Percentiles rank a stretch among this genome's conserved stretches.
phyloP scores from a whole-genome alignment of 2,329 filamentous ascomycete genomes.

The Cladorrhinum sp. region DNA sequence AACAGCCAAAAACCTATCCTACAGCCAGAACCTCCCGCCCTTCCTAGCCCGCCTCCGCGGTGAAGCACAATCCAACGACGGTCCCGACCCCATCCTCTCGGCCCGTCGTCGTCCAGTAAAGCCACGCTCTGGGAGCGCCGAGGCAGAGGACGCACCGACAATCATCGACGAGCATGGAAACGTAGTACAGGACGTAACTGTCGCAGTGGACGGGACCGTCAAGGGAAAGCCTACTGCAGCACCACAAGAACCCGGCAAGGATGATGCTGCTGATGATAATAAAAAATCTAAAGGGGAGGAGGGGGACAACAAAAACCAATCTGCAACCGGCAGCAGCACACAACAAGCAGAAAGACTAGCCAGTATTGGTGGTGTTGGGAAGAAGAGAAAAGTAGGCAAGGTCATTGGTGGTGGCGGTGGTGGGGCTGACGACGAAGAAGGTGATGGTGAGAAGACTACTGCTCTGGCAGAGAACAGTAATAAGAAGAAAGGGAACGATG shows the following conservation, averaged over 20 bases:
- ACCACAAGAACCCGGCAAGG: conserved; percentile 17
- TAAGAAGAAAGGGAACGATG: conserved; percentile 13
- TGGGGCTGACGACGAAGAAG: conserved; percentile 34
- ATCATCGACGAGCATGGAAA: conserved; percentile 72
- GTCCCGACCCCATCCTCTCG: conserved; percentile 51
- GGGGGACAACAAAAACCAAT: too few species aligned
- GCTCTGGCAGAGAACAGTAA: conserved; percentile 7
- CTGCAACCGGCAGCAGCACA: conserved; percentile 22
- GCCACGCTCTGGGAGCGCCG: conserved; percentile 60
- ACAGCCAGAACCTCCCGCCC: conserved; percentile 57
- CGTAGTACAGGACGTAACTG: conserved; percentile 42
- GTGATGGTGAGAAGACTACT: conserved; percentile 29
- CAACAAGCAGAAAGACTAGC: conserved; percentile 30
- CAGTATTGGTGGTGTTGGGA: conserved; percentile 16
- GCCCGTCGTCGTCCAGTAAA: conserved; percentile 48
- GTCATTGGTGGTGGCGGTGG: conserved; percentile 45
- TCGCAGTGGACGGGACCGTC: conserved; percentile 44
- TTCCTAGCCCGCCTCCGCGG: conserved; percentile 59
- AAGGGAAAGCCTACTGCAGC: conserved; percentile 26
- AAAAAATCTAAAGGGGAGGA: conserved; percentile 32
- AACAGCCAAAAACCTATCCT: conserved; percentile 68
- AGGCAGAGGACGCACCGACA: conserved; percentile 73
- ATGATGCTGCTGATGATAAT: conserved; percentile 21
- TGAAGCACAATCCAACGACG: conserved; percentile 41
- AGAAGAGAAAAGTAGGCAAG: conserved; percentile 48